Base-by-base conservation (phyloP, 2,329 filamentous ascomycete species). In the Neophaeococcomyces mojaviensis region DNA sequence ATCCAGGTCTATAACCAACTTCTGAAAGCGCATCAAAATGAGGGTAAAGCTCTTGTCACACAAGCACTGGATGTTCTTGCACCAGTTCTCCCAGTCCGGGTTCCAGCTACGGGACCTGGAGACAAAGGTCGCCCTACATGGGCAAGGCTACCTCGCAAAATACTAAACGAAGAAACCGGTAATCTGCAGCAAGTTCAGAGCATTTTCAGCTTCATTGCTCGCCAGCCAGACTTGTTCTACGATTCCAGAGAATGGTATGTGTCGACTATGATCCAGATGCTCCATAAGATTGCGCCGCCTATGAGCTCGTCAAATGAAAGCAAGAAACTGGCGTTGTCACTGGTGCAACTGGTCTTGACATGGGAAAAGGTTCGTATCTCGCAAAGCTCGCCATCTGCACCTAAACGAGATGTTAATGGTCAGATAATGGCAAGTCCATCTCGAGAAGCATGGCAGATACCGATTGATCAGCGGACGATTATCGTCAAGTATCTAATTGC, bases 121-220 rank as follows among this genome's bases (percentile, higher is more conserved):
- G 84, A 94, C 55, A 74, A 81, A 9, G 84, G 86, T 54, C 76
- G 78, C 55, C 85, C 87, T 2, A 74, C 88, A 9, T 98, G 90
- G 92, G 87, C 89, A 6, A 82, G 88, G 53, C 86, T 89, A 54
- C 89, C 92, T 24, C 81, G 90, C 34, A 87, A 89, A 44, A 94
- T 98, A 22, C 69, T 98, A 18, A 83, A 88, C 3, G 94, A 98
- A 62, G 92, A 98, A 64, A 89, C 87, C 20, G 87, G 92, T 52
- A 98, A 98, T 58, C 76, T 90, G 38, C 89, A 94, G 64, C 92
- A 97, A 67, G 84, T 97, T 69, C 95, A 88, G 44, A 92, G 86
- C 68, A 97, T 98, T 57, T 97, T 96, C 71, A 86, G 96, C 59
- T 98, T 98, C 67, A 73, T 98, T 28, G 90, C 96, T 30, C 81